A percentile compares a stretch with the other conserved stretches of the same genome.
Evolutionary conservation across 352 stramenopile species (phyloP).

Genomic region (Phytopythium boreale): DNA sequence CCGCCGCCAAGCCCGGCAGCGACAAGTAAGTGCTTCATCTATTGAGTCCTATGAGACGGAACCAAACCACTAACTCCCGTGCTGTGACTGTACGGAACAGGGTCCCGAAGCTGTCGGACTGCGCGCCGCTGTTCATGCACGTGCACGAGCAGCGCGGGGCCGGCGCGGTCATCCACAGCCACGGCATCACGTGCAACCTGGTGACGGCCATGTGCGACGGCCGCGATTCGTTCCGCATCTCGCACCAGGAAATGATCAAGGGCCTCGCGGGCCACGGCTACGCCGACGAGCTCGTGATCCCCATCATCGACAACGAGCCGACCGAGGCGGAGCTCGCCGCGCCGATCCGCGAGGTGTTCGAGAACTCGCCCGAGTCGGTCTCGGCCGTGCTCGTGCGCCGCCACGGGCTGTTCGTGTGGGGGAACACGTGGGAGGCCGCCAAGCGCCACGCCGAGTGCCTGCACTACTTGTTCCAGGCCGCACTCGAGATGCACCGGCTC

Average conservation of each 20-base stretch:
- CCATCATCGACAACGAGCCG: slow-evolving; percentile 96
- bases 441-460: slow-evolving; percentile 96
- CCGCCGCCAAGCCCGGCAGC: slow-evolving; percentile 30
- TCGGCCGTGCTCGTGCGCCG: slow-evolving; percentile 93
- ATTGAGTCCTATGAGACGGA: no score
- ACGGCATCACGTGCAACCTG: slow-evolving; percentile 85
- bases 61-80: not conserved
- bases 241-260: slow-evolving; percentile 98
- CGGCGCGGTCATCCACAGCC: slow-evolving; percentile 75
- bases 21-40: slow-evolving; percentile 30
- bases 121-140: slow-evolving; percentile 92
- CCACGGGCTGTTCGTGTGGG: slow-evolving; percentile 97
- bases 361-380: slow-evolving; percentile 79
- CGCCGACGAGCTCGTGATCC: slow-evolving; percentile 91
- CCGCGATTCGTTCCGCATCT: slow-evolving; percentile 85
- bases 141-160: slow-evolving; percentile 86
- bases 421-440: slow-evolving; percentile 93
- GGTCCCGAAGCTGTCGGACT: slow-evolving; percentile 88
- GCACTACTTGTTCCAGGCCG: slow-evolving; percentile 95
- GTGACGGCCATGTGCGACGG: slow-evolving; percentile 89
- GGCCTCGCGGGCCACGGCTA: slow-evolving; percentile 91
- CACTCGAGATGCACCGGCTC: slow-evolving; percentile 89
- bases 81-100: slow-evolving; percentile 11
- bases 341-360: slow-evolving; percentile 82
- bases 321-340: slow-evolving; percentile 91